Evolutionary conservation across 305 asterid species (phyloP), one percentile per base, ranked within the genome.

Genomic region (Stenogyne calaminthoides): DNA sequence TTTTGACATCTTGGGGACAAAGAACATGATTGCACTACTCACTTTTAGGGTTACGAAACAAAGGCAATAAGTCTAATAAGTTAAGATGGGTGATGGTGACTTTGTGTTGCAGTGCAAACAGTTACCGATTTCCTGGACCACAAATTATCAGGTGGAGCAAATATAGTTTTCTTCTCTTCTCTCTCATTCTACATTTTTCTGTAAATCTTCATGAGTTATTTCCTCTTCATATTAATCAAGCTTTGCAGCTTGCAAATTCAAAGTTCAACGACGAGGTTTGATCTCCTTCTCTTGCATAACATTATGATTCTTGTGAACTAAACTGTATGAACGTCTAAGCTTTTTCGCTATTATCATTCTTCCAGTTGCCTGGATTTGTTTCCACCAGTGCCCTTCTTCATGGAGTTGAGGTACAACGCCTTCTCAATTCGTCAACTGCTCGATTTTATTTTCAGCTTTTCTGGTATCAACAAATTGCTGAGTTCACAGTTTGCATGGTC

Each of bases 281-380:
- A 39, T 67, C 64, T 77, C 64, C 18, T 19, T 59, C 76, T 52
- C 18, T 34, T n/a, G 36, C 20, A 7, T 52, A 11, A 8, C 40
- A 36, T 78, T 36, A 34, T 14, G 3, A 15, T 40, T 7, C 25
- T 40, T n/a, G n/a, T 58, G 51, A 12, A 44, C 6, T 76, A 4
- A 27, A 78, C 58, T 69, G 36, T 44, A 64, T 15, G 5, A 22
- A 10, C 22, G 8, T 16, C 44, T 70, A 44, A 72, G 59, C 7
- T 51, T 71, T 9, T 18, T 72, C 64, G 61, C 69, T 52, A 51
- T 68, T 25, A 20, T 66, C 75, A 58, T 66, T 15, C 73, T 71
- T 81, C 70, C 90, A 90, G 98, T 75, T 95, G 44, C 96, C 97
- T 0, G 98, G 99, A 70, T 92, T 92, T 55, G 73, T 90, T 81